phyloP scores from a whole-genome alignment of 2,329 filamentous ascomycete species.

The Sporothrix humicola region DNA sequence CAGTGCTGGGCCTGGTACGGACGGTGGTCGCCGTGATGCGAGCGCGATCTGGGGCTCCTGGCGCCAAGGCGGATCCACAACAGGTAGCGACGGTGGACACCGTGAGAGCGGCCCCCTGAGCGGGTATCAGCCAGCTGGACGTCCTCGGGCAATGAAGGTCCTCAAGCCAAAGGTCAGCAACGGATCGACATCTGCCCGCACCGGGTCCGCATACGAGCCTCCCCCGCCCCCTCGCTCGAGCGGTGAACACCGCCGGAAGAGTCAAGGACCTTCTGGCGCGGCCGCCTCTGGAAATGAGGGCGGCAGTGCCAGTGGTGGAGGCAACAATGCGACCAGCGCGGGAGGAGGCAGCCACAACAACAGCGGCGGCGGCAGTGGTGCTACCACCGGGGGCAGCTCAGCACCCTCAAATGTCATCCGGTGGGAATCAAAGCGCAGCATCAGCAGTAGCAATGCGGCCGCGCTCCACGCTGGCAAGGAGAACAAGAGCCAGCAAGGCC shows the following conservation, averaged over 20 bases:
- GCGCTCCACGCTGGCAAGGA: slow-evolving; percentile 47
- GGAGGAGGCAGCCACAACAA: background rate
- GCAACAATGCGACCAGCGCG: slow-evolving; percentile 32
- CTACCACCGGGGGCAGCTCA: slow-evolving; percentile 25
- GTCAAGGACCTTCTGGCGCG: slow-evolving; percentile 46
- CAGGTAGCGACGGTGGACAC: slow-evolving; percentile 58
- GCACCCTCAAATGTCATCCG: slow-evolving; percentile 44
- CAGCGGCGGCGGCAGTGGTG: slow-evolving; percentile 37
- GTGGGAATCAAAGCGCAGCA: slow-evolving; percentile 60
- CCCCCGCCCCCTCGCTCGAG: slow-evolving; percentile 52
- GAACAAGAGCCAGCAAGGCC: slow-evolving; percentile 43
- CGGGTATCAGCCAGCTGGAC: slow-evolving; percentile 72
- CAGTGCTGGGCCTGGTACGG: slow-evolving; percentile 32
- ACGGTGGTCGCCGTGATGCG: slow-evolving; percentile 52
- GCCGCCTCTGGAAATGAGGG: background rate
- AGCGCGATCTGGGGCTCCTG: slow-evolving; percentile 72
- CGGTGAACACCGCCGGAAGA: slow-evolving; percentile 61
- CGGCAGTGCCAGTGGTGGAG: slow-evolving; percentile 23
- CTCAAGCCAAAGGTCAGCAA: slow-evolving; percentile 72
- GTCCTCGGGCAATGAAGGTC: slow-evolving; percentile 83
- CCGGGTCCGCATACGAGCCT: slow-evolving; percentile 60
- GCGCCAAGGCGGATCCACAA: slow-evolving; percentile 62
- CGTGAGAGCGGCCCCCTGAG: slow-evolving; percentile 62
- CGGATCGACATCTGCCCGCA: slow-evolving; percentile 56
- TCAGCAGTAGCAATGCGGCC: slow-evolving; percentile 46